Evolutionary conservation across 768 basidiomycete species (phyloP), one percentile per base, ranked within the genome.

Genomic region (Lactifluus volemus): DNA sequence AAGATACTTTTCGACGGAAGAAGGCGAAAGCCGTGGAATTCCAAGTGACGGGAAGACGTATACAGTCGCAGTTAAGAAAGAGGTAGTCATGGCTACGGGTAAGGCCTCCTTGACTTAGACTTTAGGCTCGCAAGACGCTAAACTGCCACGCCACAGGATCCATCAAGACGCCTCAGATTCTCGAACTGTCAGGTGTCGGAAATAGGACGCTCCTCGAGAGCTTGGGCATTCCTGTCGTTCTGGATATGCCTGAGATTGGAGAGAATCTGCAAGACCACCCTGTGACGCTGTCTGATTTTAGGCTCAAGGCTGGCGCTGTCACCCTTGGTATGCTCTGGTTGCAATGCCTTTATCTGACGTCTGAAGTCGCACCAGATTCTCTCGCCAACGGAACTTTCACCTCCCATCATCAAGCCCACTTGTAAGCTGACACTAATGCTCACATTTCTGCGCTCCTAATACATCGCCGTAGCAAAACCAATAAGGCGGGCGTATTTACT

Each of bases 261-360:
- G 65, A 66, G 48, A 66, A 66, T 34, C 29, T 66, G 38, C 65
- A 60, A 49, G 65, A 66, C 41, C 65, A 64, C 19, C 63, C 61
- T 1, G 63, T 65, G 44, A 55, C 63, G 41, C 61, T 65, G 29
- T 65, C 63, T 1, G 63, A 65, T 58, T 63, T 63, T 42, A 57
- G 19, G 30, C 55, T 63, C 17, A 60, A 56, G 36, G 34, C 60
- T 9, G 59, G 55, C 19, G 36, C 63, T 41, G 57, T 44, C 48
- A 63, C 63, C 11, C 61, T 65, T n/a, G 63, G 63, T 65, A 53
- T 44, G 56, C n/a, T 36, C 14, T 25, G 10, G 15, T 39, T 34
- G 8, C 21, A 21, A 42, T 11, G 25, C 25, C 17, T 30, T n/a
- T 11, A 41, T 9, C 25, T n/a, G 21, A 48, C 1, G 5, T 58